Evolutionary conservation across 2,329 filamentous ascomycete genomes (phyloP).

Genomic region (Pseudogymnoascus verrucosus): DNA sequence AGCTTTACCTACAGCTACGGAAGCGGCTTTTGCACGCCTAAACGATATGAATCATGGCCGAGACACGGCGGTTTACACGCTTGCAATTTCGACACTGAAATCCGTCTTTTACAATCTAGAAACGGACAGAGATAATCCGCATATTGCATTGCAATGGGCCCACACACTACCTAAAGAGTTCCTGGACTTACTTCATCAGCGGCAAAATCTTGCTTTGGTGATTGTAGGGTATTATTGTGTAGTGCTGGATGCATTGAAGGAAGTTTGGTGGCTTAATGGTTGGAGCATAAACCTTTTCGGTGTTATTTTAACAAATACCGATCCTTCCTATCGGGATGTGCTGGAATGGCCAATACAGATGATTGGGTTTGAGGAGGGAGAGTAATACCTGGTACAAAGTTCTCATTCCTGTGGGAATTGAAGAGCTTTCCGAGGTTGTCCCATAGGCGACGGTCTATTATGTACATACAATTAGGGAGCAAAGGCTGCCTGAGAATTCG

Average conservation of each 20-base stretch:
- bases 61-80: conserved; percentile 6
- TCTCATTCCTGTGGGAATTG: not conserved
- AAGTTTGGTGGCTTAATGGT: conserved; percentile 14
- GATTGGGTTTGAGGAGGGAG: not conserved
- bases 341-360: conserved; percentile 8
- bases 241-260: conserved; percentile 9
- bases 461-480: not conserved
- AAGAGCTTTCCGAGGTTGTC: not conserved
- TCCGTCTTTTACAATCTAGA: conserved; percentile 8
- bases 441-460: too few relatives aligned
- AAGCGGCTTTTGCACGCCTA: conserved; percentile 10
- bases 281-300: conserved; percentile 12
- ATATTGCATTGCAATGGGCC: conserved; percentile 11
- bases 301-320: conserved; percentile 3
- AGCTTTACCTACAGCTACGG: not conserved
- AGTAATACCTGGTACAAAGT: not conserved
- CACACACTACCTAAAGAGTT: conserved; percentile 11
- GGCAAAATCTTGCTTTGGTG: conserved; percentile 12
- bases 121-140: conserved; percentile 8
- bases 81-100: conserved; percentile 12
- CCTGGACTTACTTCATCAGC: conserved; percentile 9
- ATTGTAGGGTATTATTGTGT: conserved; percentile 14
- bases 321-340: conserved; percentile 7
- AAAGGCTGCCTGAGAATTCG: not conserved
- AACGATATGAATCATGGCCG: conserved; percentile 9